Conservation (phyloP, 2,329 filamentous ascomycete genomes). For the Tricladium varicosporioides region DNA sequence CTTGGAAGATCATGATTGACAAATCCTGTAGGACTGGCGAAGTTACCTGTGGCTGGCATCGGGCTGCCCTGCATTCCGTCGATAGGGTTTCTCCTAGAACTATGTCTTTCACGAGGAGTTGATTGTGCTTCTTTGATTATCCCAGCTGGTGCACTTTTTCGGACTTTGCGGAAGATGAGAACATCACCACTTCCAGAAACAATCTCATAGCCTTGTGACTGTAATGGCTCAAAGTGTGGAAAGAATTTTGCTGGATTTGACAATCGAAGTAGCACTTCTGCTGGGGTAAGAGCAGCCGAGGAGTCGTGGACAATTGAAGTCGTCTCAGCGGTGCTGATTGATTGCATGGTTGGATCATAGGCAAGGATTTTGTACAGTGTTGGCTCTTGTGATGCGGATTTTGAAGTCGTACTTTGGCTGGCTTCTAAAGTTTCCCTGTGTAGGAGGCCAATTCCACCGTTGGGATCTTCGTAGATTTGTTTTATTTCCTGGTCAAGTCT, state of each 20-base stretch:
- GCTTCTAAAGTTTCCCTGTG: no score
- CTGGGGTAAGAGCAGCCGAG: slow-evolving; percentile 52
- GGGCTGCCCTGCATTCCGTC: slow-evolving; percentile 38
- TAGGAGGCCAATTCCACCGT: no score
- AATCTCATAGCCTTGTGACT: slow-evolving; percentile 64
- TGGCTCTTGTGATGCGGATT: slow-evolving; percentile 17
- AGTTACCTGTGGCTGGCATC: slow-evolving; percentile 50
- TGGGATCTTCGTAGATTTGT: slow-evolving; percentile 40
- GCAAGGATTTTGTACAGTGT: slow-evolving; percentile 63
- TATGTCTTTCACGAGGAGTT: not conserved
- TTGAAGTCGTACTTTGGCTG: not conserved
- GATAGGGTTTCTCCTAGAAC: slow-evolving; percentile 50
- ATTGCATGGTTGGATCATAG: slow-evolving; percentile 58
- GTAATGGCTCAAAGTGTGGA: slow-evolving; percentile 57
- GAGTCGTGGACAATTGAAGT: slow-evolving; percentile 51
- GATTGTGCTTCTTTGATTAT: slow-evolving; percentile 36
- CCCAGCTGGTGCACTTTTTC: slow-evolving; percentile 28
- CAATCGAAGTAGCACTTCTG: slow-evolving; percentile 58
- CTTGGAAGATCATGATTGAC: slow-evolving; percentile 55
- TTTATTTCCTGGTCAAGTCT: slow-evolving; percentile 38
- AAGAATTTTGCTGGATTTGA: slow-evolving; percentile 65
- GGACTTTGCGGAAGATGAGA: slow-evolving; percentile 64
- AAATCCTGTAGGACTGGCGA: slow-evolving; percentile 64
- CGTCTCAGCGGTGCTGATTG: slow-evolving; percentile 58
- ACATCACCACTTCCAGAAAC: slow-evolving; percentile 61